Conservation (phyloP, 2,329 filamentous ascomycete genomes). For the Aspergillus udagawae region DNA sequence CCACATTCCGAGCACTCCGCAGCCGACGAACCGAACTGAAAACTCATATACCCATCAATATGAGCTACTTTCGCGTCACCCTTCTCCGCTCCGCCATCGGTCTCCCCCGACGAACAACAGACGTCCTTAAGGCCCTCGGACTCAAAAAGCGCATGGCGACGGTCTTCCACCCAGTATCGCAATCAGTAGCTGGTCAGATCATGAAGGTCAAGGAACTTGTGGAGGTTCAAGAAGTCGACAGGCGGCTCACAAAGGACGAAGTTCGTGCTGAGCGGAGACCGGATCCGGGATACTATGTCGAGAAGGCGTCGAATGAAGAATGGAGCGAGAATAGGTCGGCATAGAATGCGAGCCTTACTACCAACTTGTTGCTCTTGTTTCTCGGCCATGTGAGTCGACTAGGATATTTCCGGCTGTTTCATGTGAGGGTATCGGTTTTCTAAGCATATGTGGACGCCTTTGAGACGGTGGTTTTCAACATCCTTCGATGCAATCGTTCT, state of each 20-base stretch:
- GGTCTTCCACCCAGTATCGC: conserved; percentile 81
- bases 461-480: neutral
- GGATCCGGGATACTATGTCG: conserved; percentile 75
- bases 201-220: conserved; percentile 93
- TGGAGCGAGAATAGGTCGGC: conserved; percentile 9
- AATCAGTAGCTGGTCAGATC: conserved; percentile 81
- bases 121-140: conserved; percentile 79
- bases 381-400: neutral
- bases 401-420: neutral
- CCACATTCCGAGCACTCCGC: neutral
- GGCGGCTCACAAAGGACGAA: conserved; percentile 60
- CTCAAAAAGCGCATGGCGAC: conserved; percentile 79
- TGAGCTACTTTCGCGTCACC: conserved; percentile 87
- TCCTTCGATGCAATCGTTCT: neutral
- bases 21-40: neutral
- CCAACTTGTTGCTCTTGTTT: neutral
- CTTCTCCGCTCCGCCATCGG: conserved; percentile 87
- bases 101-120: conserved; percentile 72
- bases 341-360: neutral
- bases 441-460: neutral
- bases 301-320: conserved; percentile 48
- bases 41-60: conserved; percentile 32
- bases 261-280: conserved; percentile 69
- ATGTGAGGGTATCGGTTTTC: neutral
- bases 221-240: conserved; percentile 71